Evolutionary conservation across 352 stramenopile genomes (phyloP), one percentile per base, ranked within the genome.

Genomic region (Porosira glacialis): DNA sequence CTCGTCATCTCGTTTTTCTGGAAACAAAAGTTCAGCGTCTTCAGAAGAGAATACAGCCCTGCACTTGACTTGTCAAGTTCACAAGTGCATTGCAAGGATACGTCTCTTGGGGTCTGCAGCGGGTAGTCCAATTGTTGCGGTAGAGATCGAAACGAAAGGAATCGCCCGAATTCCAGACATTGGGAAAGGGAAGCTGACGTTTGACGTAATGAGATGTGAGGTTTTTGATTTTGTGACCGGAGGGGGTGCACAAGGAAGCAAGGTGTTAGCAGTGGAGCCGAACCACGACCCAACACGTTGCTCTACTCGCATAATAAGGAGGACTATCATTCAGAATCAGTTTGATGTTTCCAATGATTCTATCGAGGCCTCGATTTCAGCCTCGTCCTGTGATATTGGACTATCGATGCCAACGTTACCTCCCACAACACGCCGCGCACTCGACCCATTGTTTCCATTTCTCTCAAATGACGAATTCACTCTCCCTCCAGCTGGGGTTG

Each of bases 161-260:
- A 70, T 47, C 30, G 68, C 76, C n/a, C 70, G 78, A 41, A 61
- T 48, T 36, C 76, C 82, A 33, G 83, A 76, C 31, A 35, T 41
- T 57, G 75, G 75, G 11, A 83, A 83, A 8, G 41, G 59, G 43
- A 76, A 90, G 26, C 74, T 83, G 21, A 81, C 77, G 7, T 87
- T 86, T 68, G 75, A 90, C 43, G 63, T 90, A 19, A 75, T 61
- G 1, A 55, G 68, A 51, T 87, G 80, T 62, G 71, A 87, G 56
- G 57, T 87, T 19, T 65, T 75, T 57, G 74, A 84, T 30, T 76
- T 67, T 43, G 39, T 76, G 26, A 59, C 65, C 47, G 36, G 41
- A 35, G 59, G 45, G 33, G 10, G 26, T 24, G n/a, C 45, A 44
- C 22, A 26, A 22, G 57, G 61, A 58, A 30, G 41, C 22, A 73